A percentile compares a stretch with the other conserved stretches of the same genome.
Evolutionary conservation across 2,329 filamentous ascomycete genomes (phyloP).

Genomic region (Seiridium unicorne): DNA sequence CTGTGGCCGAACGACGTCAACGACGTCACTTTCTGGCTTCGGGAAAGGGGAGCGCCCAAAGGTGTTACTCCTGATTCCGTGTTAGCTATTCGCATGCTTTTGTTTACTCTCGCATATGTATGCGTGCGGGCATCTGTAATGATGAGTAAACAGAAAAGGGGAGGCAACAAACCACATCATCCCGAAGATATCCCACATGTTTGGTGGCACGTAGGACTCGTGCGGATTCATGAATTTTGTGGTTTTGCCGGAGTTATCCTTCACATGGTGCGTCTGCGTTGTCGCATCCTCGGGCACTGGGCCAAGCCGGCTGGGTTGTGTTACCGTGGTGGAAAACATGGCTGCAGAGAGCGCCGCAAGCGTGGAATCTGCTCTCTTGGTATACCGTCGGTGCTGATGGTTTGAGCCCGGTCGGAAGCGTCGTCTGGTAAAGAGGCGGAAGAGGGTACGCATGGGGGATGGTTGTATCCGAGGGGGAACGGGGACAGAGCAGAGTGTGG

Average conservation of each 20-base stretch:
- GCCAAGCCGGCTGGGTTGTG: not conserved
- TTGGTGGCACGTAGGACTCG: not conserved
- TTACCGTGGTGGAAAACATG: conserved; percentile 1
- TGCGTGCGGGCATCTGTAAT: not conserved
- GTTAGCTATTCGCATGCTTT: not conserved
- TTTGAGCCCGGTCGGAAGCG: not conserved
- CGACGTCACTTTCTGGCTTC: not conserved
- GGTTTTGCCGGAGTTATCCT: conserved; percentile 34
- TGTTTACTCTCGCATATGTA: not conserved
- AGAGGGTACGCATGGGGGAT: not conserved
- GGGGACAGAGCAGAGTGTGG: not conserved
- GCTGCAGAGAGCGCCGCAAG: not conserved
- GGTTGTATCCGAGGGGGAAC: not conserved
- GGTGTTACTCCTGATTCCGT: not conserved
- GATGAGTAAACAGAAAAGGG: not conserved
- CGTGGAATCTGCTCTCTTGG: not conserved
- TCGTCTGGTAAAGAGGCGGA: not conserved
- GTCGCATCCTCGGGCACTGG: conserved; percentile 35
- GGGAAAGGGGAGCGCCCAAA: not conserved
- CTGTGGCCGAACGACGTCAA: not conserved
- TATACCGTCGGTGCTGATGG: not conserved
- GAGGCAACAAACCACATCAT: not conserved
- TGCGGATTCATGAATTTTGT: conserved; percentile 37
- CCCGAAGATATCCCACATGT: not conserved
- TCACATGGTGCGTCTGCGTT: conserved; percentile 47